Conservation (phyloP, 2,329 filamentous ascomycete species). For the Claviceps quebecensis region DNA sequence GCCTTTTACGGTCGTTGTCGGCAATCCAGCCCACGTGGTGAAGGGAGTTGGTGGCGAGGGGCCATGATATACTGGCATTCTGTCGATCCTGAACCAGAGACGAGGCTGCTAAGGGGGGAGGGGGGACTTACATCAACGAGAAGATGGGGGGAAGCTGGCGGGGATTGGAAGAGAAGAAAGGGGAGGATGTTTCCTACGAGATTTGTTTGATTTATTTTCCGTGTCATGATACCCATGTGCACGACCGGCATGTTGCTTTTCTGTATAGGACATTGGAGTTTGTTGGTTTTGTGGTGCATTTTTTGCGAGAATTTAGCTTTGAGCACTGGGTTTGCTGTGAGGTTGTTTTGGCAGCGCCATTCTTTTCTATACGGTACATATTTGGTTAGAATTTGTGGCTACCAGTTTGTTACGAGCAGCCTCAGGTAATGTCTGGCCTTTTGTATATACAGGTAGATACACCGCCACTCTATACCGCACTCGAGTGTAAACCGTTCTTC, state of each 20-base stretch:
- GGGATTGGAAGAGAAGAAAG: not conserved
- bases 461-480: too few species aligned
- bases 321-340: not conserved
- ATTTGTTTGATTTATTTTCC: slow-evolving; percentile 4
- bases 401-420: too few species aligned
- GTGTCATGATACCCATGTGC: slow-evolving; percentile 19
- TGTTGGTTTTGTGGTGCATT: not conserved
- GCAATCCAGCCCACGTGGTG: slow-evolving; percentile 51
- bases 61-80: slow-evolving; percentile 10
- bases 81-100: not conserved
- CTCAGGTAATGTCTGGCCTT: too few species aligned
- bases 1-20: slow-evolving; percentile 53
- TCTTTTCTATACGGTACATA: too few species aligned
- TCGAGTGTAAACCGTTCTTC: too few species aligned
- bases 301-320: not conserved
- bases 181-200: not conserved
- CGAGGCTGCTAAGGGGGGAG: not conserved
- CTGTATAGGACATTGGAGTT: slow-evolving; percentile 8
- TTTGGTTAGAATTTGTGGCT: too few species aligned
- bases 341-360: too few species aligned
- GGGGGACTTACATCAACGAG: too few species aligned
- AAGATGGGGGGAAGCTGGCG: not conserved
- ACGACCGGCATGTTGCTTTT: slow-evolving; percentile 4
- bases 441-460: too few species aligned
- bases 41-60: slow-evolving; percentile 25